Evolutionary conservation across 768 basidiomycete genomes (phyloP), one percentile per base, ranked within the genome.

Genomic region (Lentinus tigrinus): DNA sequence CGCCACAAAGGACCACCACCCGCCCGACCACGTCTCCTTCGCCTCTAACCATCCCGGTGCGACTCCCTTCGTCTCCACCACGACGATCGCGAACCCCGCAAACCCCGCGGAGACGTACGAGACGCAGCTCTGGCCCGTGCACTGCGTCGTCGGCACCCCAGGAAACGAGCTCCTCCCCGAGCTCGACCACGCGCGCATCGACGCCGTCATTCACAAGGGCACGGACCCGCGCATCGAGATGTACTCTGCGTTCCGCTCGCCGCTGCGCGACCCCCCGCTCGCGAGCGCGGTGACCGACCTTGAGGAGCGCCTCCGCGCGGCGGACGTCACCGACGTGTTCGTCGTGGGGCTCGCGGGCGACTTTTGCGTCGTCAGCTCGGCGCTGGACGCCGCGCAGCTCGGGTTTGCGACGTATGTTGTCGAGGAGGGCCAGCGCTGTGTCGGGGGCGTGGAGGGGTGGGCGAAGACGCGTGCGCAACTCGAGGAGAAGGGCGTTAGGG

Each of bases 301-400:
- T n/a, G 76, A 77, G 50, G 65, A 52, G 23, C 57, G 76, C 26
- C 70, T 87, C 49, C 63, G 69, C 54, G 70, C 71, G 43, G 71
- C 74, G 40, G 73, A 68, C 0, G 77, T 89, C 11, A 80, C 80
- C 14, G 81, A 85, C 54, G 72, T 93, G 17, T 85, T 84, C 54
- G 69, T 91, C 37, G 80, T 80, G 8, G 87, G 87, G 0, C 72
- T 94, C 34, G 91, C 92, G 19, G 84, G 88, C 2, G 92, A 93
- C 65, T 91, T 84, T 67, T 94, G 91, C 62, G 89, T 92, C 58
- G 80, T 81, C 59, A 76, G 66, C 49, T 82, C 83, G 3, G 84
- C 83, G 28, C 67, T 83, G 24, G 85, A 88, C 47, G 52, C 58
- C 19, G 64, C 58, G 56, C 61, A 62, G 51, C 52, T 57, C 2